Evolutionary conservation across 768 basidiomycete species (phyloP).

Genomic region (Vararia minispora): DNA sequence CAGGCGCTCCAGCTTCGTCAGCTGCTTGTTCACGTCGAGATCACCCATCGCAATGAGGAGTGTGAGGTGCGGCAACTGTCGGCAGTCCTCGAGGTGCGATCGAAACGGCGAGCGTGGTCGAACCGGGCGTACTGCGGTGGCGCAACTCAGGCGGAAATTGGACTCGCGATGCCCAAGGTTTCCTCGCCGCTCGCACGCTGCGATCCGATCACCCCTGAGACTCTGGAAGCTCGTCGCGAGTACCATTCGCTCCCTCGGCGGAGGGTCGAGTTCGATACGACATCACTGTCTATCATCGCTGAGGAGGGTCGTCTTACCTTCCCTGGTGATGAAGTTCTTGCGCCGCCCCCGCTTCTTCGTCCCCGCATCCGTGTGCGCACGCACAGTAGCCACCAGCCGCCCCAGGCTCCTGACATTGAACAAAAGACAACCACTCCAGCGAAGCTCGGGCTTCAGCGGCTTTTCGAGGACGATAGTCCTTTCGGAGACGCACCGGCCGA

Average conservation of each 20-base stretch:
- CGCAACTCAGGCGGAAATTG: conserved; percentile 26
- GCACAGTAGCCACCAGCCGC: conserved; percentile 15
- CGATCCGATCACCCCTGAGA: conserved; percentile 13
- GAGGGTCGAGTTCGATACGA: conserved; percentile 17
- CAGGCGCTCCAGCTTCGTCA: conserved; percentile 19
- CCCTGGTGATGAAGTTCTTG: conserved; percentile 8
- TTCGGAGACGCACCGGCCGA: no score
- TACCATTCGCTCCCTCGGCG: conserved; percentile 1
- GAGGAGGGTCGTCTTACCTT: conserved; percentile 18
- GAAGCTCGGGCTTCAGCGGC: no score
- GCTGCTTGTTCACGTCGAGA: conserved; percentile 29
- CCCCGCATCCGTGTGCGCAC: conserved; percentile 16
- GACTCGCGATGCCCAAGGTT: conserved; percentile 36
- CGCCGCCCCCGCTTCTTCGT: conserved; percentile 4
- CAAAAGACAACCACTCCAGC: no score
- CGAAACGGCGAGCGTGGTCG: conserved; percentile 58
- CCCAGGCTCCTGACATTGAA: conserved; percentile 3
- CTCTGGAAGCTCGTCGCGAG: background rate
- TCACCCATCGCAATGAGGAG: conserved; percentile 27
- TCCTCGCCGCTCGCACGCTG: conserved; percentile 38
- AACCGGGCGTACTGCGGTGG: conserved; percentile 34
- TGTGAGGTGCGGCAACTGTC: conserved; percentile 24
- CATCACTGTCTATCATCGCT: conserved; percentile 20
- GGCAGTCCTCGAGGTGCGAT: conserved; percentile 41
- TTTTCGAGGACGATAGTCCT: no score